Evolutionary conservation across 2,329 filamentous ascomycete genomes (phyloP).

Genomic region (Didymella exigua): DNA sequence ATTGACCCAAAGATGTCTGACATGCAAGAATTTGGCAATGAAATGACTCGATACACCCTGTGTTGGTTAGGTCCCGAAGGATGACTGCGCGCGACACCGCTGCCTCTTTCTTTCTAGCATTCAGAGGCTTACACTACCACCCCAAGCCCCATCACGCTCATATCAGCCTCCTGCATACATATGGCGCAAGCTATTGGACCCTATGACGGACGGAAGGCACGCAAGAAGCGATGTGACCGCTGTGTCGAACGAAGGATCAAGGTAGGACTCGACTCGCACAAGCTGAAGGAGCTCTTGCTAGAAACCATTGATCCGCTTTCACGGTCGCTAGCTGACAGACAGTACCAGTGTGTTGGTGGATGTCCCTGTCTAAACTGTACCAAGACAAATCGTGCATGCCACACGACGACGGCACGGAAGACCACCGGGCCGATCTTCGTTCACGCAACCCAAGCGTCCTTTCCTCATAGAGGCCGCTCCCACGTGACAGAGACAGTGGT

Average conservation of each 20-base stretch:
- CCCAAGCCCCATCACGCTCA: neutral
- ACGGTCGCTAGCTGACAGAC: neutral
- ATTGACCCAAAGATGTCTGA: neutral
- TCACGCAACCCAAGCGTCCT: constrained; percentile 1
- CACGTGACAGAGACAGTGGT: neutral
- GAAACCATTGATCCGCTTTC: neutral
- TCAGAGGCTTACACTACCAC: neutral
- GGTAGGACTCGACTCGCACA: constrained; percentile 4
- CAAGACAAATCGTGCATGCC: constrained; percentile 24
- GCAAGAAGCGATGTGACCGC: constrained; percentile 33
- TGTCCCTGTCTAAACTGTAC: constrained; percentile 30
- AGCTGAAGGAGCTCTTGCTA: neutral
- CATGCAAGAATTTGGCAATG: neutral
- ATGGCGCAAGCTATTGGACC: constrained; percentile 31
- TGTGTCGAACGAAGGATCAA: constrained; percentile 37
- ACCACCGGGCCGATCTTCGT: constrained; percentile 25
- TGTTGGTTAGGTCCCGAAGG: neutral
- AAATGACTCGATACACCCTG: neutral
- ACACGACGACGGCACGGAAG: constrained; percentile 4
- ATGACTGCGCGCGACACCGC: neutral
- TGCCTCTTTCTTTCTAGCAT: constrained; percentile 5
- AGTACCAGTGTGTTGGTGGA: constrained; percentile 30
- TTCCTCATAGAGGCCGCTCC: neutral
- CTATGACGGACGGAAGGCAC: constrained; percentile 36
- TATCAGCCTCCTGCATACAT: neutral